Evolutionary conservation across 1,284 basidiomycete genomes (phyloP).

Genomic region (Phellopilus nigrolimitatus): DNA sequence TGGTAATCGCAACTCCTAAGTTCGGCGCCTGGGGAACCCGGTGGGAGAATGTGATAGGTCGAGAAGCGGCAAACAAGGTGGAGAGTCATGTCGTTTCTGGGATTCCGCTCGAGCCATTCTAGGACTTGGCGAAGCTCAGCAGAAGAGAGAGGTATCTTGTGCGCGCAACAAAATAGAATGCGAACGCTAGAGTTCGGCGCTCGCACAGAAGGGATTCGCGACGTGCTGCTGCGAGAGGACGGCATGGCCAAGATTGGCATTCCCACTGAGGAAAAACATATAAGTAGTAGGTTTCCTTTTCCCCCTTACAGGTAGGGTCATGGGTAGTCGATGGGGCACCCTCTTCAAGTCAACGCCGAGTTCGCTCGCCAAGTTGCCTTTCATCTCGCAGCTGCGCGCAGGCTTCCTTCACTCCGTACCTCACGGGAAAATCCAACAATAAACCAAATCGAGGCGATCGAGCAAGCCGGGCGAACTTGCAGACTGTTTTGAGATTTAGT

Average conservation of each 20-base stretch:
- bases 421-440: too few relatives aligned
- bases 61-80: constrained; percentile 60
- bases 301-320: too few relatives aligned
- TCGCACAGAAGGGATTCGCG: constrained; percentile 71
- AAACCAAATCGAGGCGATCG: too few relatives aligned
- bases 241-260: constrained; percentile 54
- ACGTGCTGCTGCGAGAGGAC: constrained; percentile 59
- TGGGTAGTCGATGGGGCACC: too few relatives aligned
- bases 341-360: too few relatives aligned
- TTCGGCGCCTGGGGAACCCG: constrained; percentile 38
- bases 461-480: too few relatives aligned
- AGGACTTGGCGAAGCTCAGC: constrained; percentile 56
- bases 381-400: too few relatives aligned
- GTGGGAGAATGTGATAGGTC: constrained; percentile 54
- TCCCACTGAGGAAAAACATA: constrained; percentile 30
- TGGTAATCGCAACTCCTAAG: constrained; percentile 43
- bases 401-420: too few relatives aligned
- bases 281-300: too few relatives aligned
- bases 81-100: constrained; percentile 64
- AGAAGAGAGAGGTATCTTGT: constrained; percentile 54
- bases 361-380: too few relatives aligned
- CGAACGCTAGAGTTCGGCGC: constrained; percentile 56
- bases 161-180: constrained; percentile 60
- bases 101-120: constrained; percentile 61
- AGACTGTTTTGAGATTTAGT: too few relatives aligned